Percentiles rank a stretch among this genome's conserved stretches.
phyloP scores from a whole-genome alignment of 176 grass and related monocot species.

The Oryza glumipatula region DNA sequence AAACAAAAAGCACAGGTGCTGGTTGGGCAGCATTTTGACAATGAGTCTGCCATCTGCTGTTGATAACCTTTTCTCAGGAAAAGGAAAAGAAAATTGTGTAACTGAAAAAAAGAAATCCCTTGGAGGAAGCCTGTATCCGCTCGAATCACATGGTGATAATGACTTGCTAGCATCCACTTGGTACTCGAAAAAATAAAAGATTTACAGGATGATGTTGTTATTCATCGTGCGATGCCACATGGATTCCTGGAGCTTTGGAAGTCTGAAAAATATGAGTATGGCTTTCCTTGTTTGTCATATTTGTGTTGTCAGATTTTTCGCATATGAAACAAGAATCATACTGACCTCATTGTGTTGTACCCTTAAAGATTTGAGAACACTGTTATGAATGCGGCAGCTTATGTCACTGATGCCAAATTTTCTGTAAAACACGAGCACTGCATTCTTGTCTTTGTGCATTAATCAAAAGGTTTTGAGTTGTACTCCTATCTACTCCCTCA shows the following conservation, averaged over 20 bases:
- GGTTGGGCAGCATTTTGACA: slow-evolving; percentile 98
- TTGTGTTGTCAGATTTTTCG: slow-evolving; percentile 37
- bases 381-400: slow-evolving; percentile 15
- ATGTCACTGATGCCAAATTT: slow-evolving; percentile 1
- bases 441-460: neutral
- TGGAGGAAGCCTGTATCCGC: slow-evolving; percentile 24
- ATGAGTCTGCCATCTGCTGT: neutral
- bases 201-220: slow-evolving; percentile 37
- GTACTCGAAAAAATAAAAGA: slow-evolving; percentile 45
- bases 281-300: slow-evolving; percentile 36
- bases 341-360: slow-evolving; percentile 42
- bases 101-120: slow-evolving; percentile 29
- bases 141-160: slow-evolving; percentile 34
- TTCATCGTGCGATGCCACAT: slow-evolving; percentile 17
- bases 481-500: neutral
- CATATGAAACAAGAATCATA: slow-evolving; percentile 42
- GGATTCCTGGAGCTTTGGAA: slow-evolving; percentile 40
- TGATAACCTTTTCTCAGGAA: slow-evolving; percentile 37
- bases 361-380: slow-evolving; percentile 27
- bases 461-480: neutral
- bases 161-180: slow-evolving; percentile 36
- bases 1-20: slow-evolving; percentile 78
- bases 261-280: slow-evolving; percentile 43
- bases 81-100: slow-evolving; percentile 40
- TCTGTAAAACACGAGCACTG: neutral